Conservation (phyloP, 768 basidiomycete species). For the Pleurotus djamor region DNA sequence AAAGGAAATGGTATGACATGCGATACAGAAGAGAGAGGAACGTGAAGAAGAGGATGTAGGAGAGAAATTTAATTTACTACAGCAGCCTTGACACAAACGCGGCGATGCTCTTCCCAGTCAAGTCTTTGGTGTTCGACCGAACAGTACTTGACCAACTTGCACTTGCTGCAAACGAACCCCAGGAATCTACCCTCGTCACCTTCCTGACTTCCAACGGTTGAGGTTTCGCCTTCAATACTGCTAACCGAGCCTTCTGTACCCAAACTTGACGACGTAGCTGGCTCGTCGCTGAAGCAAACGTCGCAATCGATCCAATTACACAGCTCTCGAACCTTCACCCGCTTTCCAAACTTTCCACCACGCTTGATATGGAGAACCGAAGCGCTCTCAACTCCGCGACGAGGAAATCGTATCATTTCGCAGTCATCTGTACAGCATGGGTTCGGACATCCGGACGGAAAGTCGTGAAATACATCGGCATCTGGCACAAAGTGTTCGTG, state of each 20-base stretch:
- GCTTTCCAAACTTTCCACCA: constrained; percentile 47
- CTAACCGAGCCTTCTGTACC: constrained; percentile 43
- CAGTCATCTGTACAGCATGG: constrained; percentile 80
- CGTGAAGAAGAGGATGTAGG: constrained; percentile 7
- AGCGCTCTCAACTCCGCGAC: constrained; percentile 59
- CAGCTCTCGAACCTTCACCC: constrained; percentile 59
- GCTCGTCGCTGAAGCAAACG: constrained; percentile 53
- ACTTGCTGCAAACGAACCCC: constrained; percentile 73
- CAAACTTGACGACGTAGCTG: constrained; percentile 17
- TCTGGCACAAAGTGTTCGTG: constrained; percentile 68
- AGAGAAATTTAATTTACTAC: constrained; percentile 13
- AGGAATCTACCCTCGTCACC: constrained; percentile 24
- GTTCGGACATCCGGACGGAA: constrained; percentile 78
- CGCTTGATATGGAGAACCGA: constrained; percentile 61
- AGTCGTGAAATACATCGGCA: constrained; percentile 72
- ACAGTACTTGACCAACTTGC: constrained; percentile 77
- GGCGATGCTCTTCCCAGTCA: constrained; percentile 78
- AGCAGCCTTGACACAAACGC: constrained; percentile 48
- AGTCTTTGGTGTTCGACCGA: constrained; percentile 70
- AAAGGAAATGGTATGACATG: constrained; percentile 1
- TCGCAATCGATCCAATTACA: constrained; percentile 84
- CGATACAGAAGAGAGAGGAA: constrained; percentile 3
- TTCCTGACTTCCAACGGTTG: constrained; percentile 21
- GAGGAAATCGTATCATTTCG: constrained; percentile 79
- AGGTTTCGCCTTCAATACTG: constrained; percentile 24